Base-by-base conservation (phyloP, 2,329 filamentous ascomycete species). In the Eurotiales sp. region DNA sequence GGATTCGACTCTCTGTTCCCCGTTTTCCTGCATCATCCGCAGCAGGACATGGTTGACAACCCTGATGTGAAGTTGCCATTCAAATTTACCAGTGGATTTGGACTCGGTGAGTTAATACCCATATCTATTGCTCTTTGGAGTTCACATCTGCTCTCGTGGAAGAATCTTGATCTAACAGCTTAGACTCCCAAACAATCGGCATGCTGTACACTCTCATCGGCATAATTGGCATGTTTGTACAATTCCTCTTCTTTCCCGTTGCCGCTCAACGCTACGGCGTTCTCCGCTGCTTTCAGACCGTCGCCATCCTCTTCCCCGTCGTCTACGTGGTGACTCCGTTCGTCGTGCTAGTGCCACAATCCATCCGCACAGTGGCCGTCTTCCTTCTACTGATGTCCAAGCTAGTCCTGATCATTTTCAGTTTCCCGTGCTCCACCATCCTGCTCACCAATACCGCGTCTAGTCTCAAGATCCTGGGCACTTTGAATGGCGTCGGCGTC, bases 381-480 rank as follows among this genome's bases (percentile, higher is more conserved):
- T 77, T 90, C 50, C 53, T 70, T 0, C 72, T 95, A 32, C 84
- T 96, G 75, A 69, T 88, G 37, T 59, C 85, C 61, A 95, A 95
- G 67, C 85, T 86, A 8, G 79, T 87, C 50, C 82, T 80, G 34
- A 83, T 85, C 53, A 93, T 95, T 57, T 86, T 96, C 62, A 87
- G 87, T 1, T 96, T 96, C 66, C 92, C 93, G 0, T 93, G 88
- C 62, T 86, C 82, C 22, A 95, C 89, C 5, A 96, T 97, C 59
- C 77, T 97, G 43, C 79, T 97, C 32, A 96, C 91, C 23, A 96
- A 96, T 70, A 89, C 86, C 8, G 90, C 90, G 4, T 72, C 78
- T 1, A 90, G 86, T 50, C 73, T 96, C 14, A 76, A 80, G 39
- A 81, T 95, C 8, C 79, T 97, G 4, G 91, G 90, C 1, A 96